Conservation (phyloP, 2,329 filamentous ascomycete genomes). For the Ambrosiella cleistominuta region DNA sequence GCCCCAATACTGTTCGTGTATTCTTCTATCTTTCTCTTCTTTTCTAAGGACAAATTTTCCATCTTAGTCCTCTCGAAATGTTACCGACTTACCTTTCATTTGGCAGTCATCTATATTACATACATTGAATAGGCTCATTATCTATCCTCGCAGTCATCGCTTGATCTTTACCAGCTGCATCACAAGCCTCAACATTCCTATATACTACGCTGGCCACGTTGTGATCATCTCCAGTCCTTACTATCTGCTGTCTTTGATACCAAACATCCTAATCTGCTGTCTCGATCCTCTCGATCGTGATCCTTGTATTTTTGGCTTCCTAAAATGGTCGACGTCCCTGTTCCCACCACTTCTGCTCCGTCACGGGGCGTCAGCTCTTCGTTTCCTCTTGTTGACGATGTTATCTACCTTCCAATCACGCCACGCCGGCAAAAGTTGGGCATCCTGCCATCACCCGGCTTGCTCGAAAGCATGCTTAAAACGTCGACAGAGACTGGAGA, state of each 20-base stretch:
- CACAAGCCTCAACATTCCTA: background rate
- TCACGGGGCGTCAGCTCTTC: background rate
- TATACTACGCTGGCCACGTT: background rate
- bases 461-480: constrained; percentile 47
- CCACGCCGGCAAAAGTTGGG: constrained; percentile 11
- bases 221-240: background rate
- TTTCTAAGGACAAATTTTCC: background rate
- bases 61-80: background rate
- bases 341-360: constrained; percentile 3
- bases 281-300: background rate
- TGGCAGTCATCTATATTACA: background rate
- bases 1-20: background rate
- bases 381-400: background rate
- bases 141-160: background rate
- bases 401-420: constrained; percentile 8
- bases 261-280: background rate
- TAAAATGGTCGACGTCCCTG: constrained; percentile 6
- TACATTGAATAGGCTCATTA: background rate
- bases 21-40: background rate
- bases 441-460: constrained; percentile 31
- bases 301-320: background rate
- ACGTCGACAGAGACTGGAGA: constrained; percentile 50
- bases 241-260: background rate
- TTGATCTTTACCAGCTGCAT: background rate
- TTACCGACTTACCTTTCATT: background rate